Base-by-base conservation (phyloP, 2,329 filamentous ascomycete genomes). In the Periglandula ipomoeae region DNA sequence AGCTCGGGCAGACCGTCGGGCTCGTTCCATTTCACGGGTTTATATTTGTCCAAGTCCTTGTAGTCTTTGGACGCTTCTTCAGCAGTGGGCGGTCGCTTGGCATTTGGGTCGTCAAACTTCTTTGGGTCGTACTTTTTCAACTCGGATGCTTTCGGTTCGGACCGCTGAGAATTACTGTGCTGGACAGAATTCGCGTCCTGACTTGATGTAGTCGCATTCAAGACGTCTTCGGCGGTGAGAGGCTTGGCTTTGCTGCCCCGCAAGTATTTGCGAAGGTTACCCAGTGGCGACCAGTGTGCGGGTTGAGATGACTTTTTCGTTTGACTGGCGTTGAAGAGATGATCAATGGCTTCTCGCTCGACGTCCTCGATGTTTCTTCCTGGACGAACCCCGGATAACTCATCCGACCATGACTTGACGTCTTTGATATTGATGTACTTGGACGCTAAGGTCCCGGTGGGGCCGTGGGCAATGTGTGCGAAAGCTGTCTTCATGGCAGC, bases 91-190 rank as follows among this genome's bases (percentile, higher is more conserved):
- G 56, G 52, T 24, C 50, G 58, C 15, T 61, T 49, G 2, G 58
- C 49, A 9, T 59, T 53, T 5, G 62, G 60, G 5, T 62, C 52
- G 20, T 65, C 62, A 35, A 63, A 55, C 22, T 56, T 56, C 20
- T 58, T 50, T 6, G 63, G 53, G 0, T 60, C 59, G 52, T 69
- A 67, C 20, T 64, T 57, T 44, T 59, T 48, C 9, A 70, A 58
- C 48, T 70, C 66, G 0, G 44, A 27, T 30, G 24, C 10, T 27
- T 40, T 40, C 13, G 34, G 20, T 20, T 45, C 5, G 19, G 71
- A 52, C 81, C 81, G 15, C 77, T 79, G 50, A 22, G 45, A 37
- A 9, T 11, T 10, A 49, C 82, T 78, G 39, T 82, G 51, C 17
- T 48, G 46, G n/a, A 23, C n/a, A 19, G 10, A 15, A 15, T 10